Evolutionary conservation across 257 asterid genomes (phyloP).

Genomic region (Ilex aquifolium): DNA sequence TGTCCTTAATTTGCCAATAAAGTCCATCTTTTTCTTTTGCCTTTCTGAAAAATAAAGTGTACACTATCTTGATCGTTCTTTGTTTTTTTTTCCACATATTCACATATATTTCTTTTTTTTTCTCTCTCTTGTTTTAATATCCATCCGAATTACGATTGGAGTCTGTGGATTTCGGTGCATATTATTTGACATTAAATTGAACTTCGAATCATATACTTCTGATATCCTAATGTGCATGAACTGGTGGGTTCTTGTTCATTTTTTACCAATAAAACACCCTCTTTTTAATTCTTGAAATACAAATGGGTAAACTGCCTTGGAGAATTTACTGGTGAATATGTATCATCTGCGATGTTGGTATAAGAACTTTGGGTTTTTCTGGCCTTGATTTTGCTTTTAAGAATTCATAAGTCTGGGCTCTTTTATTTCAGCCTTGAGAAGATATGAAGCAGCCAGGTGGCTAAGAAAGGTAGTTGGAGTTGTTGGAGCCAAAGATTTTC

Average conservation of each 20-base stretch:
- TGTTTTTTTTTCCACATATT: not conserved
- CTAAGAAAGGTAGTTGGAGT: constrained; percentile 83
- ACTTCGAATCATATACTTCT: not conserved
- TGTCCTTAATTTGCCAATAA: too few relatives aligned
- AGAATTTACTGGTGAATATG: too few relatives aligned
- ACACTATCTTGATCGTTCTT: not conserved
- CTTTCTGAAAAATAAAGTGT: too few relatives aligned
- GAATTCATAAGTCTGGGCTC: constrained; percentile 10
- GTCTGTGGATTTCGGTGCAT: constrained; percentile 6
- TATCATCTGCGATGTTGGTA: not conserved
- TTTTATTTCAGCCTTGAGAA: constrained; percentile 67
- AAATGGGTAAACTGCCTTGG: too few relatives aligned
- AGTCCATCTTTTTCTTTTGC: too few relatives aligned
- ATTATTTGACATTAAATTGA: not conserved
- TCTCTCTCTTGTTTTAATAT: not conserved
- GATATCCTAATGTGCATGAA: too few relatives aligned
- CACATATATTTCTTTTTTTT: constrained; percentile 3
- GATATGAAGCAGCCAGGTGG: constrained; percentile 86
- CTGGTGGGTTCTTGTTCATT: too few relatives aligned
- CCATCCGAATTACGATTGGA: not conserved
- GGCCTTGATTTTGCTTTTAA: constrained; percentile 3
- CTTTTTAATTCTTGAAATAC: too few relatives aligned
- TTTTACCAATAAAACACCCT: too few relatives aligned
- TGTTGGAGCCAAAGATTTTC: constrained; percentile 81
- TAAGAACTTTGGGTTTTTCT: not conserved